Evolutionary conservation across 768 basidiomycete species (phyloP).

Genomic region (Cystobasidium ongulense): DNA sequence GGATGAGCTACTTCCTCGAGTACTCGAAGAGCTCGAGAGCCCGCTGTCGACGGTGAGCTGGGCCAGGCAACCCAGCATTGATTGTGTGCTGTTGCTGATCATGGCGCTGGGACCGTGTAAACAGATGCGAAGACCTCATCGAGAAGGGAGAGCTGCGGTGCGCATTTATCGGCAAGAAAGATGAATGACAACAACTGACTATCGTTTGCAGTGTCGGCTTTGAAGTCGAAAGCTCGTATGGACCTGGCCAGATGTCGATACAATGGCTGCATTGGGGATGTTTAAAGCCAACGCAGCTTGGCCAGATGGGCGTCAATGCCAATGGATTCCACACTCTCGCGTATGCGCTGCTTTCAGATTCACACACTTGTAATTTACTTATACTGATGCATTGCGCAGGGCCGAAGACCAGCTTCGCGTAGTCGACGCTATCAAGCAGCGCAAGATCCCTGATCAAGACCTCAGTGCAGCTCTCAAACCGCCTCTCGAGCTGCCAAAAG

Average conservation of each 20-base stretch:
- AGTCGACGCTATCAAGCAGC: slow-evolving; percentile 2
- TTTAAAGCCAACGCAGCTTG: background rate
- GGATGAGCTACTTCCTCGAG: background rate
- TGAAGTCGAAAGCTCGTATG: background rate
- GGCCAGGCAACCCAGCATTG: background rate
- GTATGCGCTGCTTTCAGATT: background rate
- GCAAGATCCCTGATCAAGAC: slow-evolving; percentile 15
- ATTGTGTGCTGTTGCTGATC: background rate
- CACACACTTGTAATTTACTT: background rate
- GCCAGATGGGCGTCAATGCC: background rate
- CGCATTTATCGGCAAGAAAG: background rate
- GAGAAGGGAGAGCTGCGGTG: background rate
- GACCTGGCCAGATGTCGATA: background rate
- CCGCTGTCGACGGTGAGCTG: background rate
- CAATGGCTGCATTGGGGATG: slow-evolving; percentile 2
- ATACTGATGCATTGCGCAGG: background rate
- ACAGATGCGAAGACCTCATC: slow-evolving; percentile 12
- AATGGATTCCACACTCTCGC: background rate
- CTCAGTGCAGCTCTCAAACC: background rate
- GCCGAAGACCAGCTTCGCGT: slow-evolving; percentile 2
- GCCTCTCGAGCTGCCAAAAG: background rate
- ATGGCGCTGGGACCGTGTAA: background rate
- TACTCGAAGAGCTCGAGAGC: slow-evolving; percentile 17
- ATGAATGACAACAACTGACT: background rate
- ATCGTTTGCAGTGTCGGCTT: background rate